A percentile compares a stretch with the other conserved stretches of the same genome.
phyloP scores from a whole-genome alignment of 2,329 filamentous ascomycete species.

The Erysiphe pulchra region DNA sequence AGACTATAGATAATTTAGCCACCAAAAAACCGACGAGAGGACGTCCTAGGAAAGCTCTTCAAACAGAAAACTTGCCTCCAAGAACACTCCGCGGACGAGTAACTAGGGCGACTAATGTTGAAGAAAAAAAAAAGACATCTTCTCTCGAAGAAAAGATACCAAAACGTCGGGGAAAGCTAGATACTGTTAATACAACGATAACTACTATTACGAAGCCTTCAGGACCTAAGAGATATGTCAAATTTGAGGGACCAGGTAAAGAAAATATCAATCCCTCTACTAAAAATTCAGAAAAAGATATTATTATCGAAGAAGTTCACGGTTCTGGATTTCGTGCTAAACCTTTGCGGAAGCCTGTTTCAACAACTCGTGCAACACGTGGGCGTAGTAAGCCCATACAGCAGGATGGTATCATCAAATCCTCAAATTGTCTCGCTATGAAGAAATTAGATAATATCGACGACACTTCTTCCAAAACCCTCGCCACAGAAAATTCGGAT shows the following conservation, averaged over 20 bases:
- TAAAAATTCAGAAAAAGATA: conserved; percentile 16
- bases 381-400: conserved; percentile 11
- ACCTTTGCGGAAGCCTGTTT: conserved; percentile 22
- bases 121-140: conserved; percentile 4
- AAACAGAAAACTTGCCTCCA: conserved; percentile 4
- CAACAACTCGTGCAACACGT: conserved; percentile 7
- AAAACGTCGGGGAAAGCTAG: conserved; percentile 12
- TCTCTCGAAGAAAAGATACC: conserved; percentile 13
- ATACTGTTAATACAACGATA: not conserved
- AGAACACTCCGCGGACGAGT: conserved; percentile 9
- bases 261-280: conserved; percentile 28
- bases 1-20: conserved; percentile 1
- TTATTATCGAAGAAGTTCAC: conserved; percentile 10
- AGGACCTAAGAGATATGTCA: conserved; percentile 31
- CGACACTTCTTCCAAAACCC: conserved; percentile 15
- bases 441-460: conserved; percentile 37
- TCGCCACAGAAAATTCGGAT: conserved; percentile 18
- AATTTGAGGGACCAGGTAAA: conserved; percentile 34
- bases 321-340: conserved; percentile 18
- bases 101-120: conserved; percentile 8
- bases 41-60: conserved; percentile 18
- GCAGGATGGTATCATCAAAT: conserved; percentile 16
- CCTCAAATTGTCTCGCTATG: conserved; percentile 24
- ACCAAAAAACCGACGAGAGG: conserved; percentile 18
- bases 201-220: conserved; percentile 17